Percentiles rank a stretch among this genome's conserved stretches.
Evolutionary conservation across 108 stramenopile genomes (phyloP).

Genomic region (Cylindrotheca fusiformis): DNA sequence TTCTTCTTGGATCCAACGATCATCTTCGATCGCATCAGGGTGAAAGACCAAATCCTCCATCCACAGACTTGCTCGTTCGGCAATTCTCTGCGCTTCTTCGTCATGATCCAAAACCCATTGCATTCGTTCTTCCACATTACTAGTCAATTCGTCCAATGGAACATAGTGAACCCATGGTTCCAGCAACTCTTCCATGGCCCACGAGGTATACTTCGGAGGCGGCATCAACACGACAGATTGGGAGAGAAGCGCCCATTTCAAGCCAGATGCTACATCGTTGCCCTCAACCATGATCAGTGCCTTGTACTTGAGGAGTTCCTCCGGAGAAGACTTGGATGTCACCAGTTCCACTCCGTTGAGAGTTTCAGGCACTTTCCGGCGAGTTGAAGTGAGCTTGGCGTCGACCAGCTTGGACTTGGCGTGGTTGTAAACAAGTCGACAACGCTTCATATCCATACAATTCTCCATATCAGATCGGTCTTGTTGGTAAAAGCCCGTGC

Average conservation of each 20-base stretch:
- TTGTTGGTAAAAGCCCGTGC: no score
- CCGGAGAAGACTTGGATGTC: slow-evolving; percentile 46
- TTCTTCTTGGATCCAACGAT: slow-evolving; percentile 42
- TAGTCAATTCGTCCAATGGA: slow-evolving; percentile 39
- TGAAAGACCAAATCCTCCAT: slow-evolving; percentile 51
- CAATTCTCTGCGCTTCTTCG: slow-evolving; percentile 36
- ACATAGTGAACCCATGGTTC: slow-evolving; percentile 61
- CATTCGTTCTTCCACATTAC: slow-evolving; percentile 44
- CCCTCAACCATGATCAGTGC: slow-evolving; percentile 45
- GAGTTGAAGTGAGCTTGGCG: no score
- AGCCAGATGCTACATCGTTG: slow-evolving; percentile 64
- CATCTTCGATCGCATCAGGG: no score
- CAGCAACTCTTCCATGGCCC: slow-evolving; percentile 62
- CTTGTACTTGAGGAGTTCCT: slow-evolving; percentile 29
- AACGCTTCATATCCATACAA: no score
- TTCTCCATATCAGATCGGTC: no score
- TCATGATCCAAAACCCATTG: slow-evolving; percentile 49
- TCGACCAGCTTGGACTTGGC: no score
- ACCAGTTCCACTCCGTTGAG: no score
- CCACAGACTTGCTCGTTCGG: slow-evolving; percentile 38
- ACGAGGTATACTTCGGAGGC: slow-evolving; percentile 38
- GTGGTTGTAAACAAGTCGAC: no score
- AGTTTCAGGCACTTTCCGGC: no score
- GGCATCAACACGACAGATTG: slow-evolving; percentile 57
- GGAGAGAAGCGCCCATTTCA: slow-evolving; percentile 51